phyloP scores from a whole-genome alignment of 352 stramenopile genomes.

The Globisporangium heterothallicum region DNA sequence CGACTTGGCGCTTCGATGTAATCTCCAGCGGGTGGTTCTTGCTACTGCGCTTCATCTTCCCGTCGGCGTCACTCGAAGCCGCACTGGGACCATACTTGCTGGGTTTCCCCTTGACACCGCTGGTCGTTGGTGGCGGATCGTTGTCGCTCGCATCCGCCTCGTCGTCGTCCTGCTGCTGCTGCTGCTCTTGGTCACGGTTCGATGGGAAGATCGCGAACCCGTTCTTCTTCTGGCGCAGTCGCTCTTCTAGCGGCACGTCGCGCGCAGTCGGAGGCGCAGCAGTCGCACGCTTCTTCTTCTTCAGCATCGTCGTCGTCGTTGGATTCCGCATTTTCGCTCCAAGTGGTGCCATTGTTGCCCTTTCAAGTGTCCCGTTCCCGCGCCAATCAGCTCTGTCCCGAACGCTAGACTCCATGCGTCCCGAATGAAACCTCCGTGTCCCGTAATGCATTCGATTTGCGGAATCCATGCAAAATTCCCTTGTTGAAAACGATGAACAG shows the following conservation, averaged over 20 bases:
- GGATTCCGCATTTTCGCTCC: not conserved
- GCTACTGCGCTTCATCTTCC: constrained; percentile 44
- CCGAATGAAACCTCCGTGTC: too few species aligned
- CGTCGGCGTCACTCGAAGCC: not conserved
- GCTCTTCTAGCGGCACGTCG: constrained; percentile 77
- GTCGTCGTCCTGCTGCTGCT: not conserved
- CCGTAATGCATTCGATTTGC: too few species aligned
- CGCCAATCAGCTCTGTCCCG: constrained; percentile 10
- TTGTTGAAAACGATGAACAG: too few species aligned
- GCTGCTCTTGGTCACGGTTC: not conserved
- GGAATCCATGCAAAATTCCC: not conserved
- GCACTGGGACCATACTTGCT: constrained; percentile 15
- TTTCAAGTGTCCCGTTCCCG: not conserved
- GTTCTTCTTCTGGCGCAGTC: constrained; percentile 71
- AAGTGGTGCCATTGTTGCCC: constrained; percentile 4
- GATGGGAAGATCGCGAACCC: constrained; percentile 43
- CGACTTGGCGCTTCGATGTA: constrained; percentile 77
- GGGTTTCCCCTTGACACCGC: constrained; percentile 7
- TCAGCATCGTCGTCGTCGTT: not conserved
- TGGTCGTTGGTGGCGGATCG: constrained; percentile 9
- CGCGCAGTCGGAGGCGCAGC: constrained; percentile 16
- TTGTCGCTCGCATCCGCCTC: constrained; percentile 2
- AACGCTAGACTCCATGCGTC: not conserved
- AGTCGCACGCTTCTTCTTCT: constrained; percentile 5
- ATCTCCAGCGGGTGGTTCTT: constrained; percentile 87